These are phyloP conservation scores for Amanita fuliginea DNA, from an alignment of 768 basidiomycete genomes.

Conservation along the genomic window DNA sequence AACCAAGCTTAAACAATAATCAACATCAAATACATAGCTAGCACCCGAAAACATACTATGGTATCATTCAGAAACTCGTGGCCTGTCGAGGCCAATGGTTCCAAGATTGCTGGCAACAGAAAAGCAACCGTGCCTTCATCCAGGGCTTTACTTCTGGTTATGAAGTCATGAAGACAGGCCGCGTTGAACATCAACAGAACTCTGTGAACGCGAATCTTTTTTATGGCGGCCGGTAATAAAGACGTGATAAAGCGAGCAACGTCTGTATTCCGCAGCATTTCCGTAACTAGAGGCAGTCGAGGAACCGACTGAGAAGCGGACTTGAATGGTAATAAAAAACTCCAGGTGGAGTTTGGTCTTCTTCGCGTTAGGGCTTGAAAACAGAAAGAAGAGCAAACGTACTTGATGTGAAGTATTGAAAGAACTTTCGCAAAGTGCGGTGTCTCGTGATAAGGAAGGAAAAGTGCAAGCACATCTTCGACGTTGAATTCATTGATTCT, in stretches of 20 bases:
- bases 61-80: conserved; percentile 36
- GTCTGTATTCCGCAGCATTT: conserved; percentile 64
- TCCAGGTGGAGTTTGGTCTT: conserved; percentile 54
- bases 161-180: conserved; percentile 68
- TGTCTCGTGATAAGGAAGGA: conserved; percentile 92
- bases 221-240: conserved; percentile 50
- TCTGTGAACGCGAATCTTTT: conserved; percentile 44
- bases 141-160: conserved; percentile 43
- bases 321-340: conserved; percentile 67
- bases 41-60: conserved; percentile 28
- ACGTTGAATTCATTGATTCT: conserved; percentile 95
- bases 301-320: conserved; percentile 67
- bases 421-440: conserved; percentile 92
- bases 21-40: conserved; percentile 48
- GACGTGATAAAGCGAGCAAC: conserved; percentile 62
- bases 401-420: conserved; percentile 74
- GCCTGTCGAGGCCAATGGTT: conserved; percentile 35
- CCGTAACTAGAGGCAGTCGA: conserved; percentile 58
- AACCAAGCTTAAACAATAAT: conserved; percentile 70
- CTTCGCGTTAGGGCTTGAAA: conserved; percentile 1
- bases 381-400: conserved; percentile 13
- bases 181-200: conserved; percentile 77
- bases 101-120: conserved; percentile 52
- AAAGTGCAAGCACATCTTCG: conserved; percentile 62
- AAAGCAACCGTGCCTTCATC: conserved; percentile 60